phyloP scores from a whole-genome alignment of 106 monocot species.

The Cymbidium sinense region DNA sequence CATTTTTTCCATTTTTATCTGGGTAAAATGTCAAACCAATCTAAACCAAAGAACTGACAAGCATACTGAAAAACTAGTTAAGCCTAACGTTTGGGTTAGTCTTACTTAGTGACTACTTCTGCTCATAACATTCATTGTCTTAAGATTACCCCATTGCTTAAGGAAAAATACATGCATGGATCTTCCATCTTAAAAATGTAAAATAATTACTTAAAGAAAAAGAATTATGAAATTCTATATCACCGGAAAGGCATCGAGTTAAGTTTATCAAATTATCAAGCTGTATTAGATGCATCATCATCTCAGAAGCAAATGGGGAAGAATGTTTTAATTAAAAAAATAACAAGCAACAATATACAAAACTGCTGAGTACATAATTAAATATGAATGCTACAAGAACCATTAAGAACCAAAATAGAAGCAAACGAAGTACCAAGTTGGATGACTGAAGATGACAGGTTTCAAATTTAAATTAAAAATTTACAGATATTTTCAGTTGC shows the following conservation, averaged over 20 bases:
- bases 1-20: too few relatives aligned
- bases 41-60: too few relatives aligned
- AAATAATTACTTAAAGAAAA: not conserved
- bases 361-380: not conserved
- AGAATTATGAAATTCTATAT: not conserved
- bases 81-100: too few relatives aligned
- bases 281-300: not conserved
- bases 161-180: not conserved
- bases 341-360: not conserved
- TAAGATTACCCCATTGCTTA: too few relatives aligned
- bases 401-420: not conserved
- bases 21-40: too few relatives aligned
- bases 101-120: too few relatives aligned
- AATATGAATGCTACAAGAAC: not conserved
- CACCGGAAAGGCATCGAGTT: not conserved
- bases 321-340: not conserved
- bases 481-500: not conserved
- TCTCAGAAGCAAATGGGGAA: not conserved
- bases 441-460: not conserved
- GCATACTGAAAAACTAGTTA: too few relatives aligned
- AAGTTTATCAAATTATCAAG: not conserved
- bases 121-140: not conserved
- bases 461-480: not conserved
- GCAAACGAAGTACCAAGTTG: not conserved
- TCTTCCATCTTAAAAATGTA: not conserved